phyloP scores from a whole-genome alignment of 2,329 filamentous ascomycete species.

The Paramyrothecium sp. region DNA sequence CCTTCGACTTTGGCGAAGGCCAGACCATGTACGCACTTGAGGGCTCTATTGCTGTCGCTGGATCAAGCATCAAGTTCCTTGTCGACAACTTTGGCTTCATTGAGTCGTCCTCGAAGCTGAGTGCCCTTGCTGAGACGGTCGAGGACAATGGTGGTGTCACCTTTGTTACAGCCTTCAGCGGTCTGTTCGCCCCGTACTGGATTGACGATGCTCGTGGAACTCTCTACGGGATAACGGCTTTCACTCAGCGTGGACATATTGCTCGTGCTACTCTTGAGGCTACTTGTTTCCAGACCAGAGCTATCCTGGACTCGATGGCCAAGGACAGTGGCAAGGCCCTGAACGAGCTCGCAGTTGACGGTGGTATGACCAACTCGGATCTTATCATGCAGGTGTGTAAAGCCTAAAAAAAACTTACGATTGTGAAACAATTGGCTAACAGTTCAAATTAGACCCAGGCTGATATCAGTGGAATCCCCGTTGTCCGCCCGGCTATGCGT shows the following conservation, averaged over 20 bases:
- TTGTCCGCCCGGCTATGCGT: conserved; percentile 76
- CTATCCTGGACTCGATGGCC: conserved; percentile 78
- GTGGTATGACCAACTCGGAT: conserved; percentile 79
- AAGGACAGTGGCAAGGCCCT: conserved; percentile 74
- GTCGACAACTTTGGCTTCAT: conserved; percentile 58
- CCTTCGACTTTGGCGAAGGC: conserved; percentile 68
- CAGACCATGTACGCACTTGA: conserved; percentile 74
- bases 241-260: conserved; percentile 74
- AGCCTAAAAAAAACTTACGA: background rate
- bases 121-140: conserved; percentile 45
- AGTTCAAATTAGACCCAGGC: conserved; percentile 60
- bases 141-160: conserved; percentile 73
- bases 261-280: conserved; percentile 78
- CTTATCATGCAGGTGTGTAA: conserved; percentile 67
- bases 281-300: conserved; percentile 81
- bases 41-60: conserved; percentile 74
- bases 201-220: conserved; percentile 80
- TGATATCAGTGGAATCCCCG: conserved; percentile 76
- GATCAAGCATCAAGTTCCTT: conserved; percentile 71
- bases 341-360: conserved; percentile 75
- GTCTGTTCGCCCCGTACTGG: conserved; percentile 82
- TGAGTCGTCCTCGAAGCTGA: conserved; percentile 43
- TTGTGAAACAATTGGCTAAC: background rate
- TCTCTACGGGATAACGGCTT: conserved; percentile 75
- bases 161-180: conserved; percentile 78